These are phyloP conservation scores for Stellera chamaejasme DNA, from an alignment of 345 rosid genomes.

Conservation along the genomic window DNA sequence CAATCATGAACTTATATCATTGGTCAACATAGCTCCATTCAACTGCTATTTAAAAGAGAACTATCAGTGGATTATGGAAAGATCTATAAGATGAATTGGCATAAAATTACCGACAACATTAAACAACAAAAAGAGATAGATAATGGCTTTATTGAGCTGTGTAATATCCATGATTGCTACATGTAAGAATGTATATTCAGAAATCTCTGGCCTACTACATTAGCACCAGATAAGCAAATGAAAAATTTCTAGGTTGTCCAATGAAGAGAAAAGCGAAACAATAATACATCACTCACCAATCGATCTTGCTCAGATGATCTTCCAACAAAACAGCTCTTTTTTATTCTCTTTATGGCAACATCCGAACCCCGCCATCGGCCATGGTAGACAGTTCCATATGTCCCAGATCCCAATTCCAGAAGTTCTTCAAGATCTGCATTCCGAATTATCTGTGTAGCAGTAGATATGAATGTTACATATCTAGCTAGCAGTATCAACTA, in stretches of 20 bases:
- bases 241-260: not conserved
- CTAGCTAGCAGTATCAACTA: not conserved
- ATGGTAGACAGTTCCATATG: conserved; percentile 70
- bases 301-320: conserved; percentile 63
- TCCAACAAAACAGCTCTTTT: conserved; percentile 52
- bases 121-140: too few relatives aligned
- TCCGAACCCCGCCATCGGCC: conserved; percentile 77
- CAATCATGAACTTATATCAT: too few relatives aligned
- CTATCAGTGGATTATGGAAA: too few relatives aligned
- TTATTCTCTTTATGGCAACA: conserved; percentile 69
- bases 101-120: too few relatives aligned
- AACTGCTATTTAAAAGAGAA: too few relatives aligned
- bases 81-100: too few relatives aligned
- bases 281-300: conserved; percentile 36
- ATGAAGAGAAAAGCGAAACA: conserved; percentile 4
- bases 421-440: conserved; percentile 65
- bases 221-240: not conserved
- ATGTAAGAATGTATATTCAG: not conserved
- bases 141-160: too few relatives aligned
- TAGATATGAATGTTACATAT: conserved; percentile 14
- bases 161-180: too few relatives aligned
- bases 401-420: conserved; percentile 58
- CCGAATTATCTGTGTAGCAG: conserved; percentile 41
- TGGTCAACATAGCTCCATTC: too few relatives aligned
- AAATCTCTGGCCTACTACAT: not conserved